Base-by-base conservation (phyloP, 2,329 filamentous ascomycete species). In the Fusarium sp. region DNA sequence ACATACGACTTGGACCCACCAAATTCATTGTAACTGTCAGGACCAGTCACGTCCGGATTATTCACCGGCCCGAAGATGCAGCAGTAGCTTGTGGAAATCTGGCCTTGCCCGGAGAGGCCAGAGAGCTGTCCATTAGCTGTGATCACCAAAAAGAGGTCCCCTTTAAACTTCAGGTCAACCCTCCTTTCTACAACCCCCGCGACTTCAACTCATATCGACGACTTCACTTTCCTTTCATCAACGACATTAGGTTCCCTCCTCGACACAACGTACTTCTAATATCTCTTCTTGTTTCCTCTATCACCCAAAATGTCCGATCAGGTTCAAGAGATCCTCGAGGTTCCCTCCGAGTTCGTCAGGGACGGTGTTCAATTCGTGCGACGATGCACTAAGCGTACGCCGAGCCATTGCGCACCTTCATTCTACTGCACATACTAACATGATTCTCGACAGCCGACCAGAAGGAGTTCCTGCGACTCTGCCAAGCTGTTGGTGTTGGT, bases 271-370 rank as follows among this genome's bases (percentile, higher is more conserved):
- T 68, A 61, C 44, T 68, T 71, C 71, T 65, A 71, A 68, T 55
- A 57, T 22, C 53, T n/a, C 24, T 59, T 38, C 40, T 16, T 22
- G 29, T 60, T 49, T 55, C 49, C 55, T 55, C 47, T 40, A 43
- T 16, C 50, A 44, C 18, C 49, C 79, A 82, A 75, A 78, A 89
- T 90, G 88, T 86, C 89, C 80, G 90, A 92, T 79, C 87, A 90
- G 80, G 80, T 92, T 75, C 89, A 91, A 81, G 89, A 92, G 78
- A 83, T 93, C 76, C 86, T 91, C 78, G 91, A 93, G 73, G 86
- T 90, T 78, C 89, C 89, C 75, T 84, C 84, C 78, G 88, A 91
- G 81, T 91, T 91, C 79, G 79, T 90, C 77, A 86, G 72, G 71
- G 88, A 89, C 67, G 88, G 88, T 77, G 83, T 87, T 65, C 87